Conservation (phyloP, 176 grass and related monocot species). For the Bothriochloa decipiens region DNA sequence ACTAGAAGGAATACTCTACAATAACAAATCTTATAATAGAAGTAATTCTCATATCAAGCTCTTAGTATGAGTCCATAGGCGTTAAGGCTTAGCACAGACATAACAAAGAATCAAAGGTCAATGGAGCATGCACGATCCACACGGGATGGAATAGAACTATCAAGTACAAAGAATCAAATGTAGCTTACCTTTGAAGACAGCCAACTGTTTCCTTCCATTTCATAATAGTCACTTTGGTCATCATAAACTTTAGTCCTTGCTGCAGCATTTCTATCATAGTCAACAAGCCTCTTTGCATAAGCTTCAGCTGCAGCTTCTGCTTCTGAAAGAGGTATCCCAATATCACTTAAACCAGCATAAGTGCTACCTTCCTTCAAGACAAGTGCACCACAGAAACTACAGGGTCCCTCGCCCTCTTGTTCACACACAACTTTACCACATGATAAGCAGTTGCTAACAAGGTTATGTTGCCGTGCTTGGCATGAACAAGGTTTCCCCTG, state of each 20-base stretch:
- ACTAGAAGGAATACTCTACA: conserved; percentile 4
- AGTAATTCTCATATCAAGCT: neutral
- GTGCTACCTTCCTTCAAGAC: conserved; percentile 94
- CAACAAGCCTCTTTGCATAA: conserved; percentile 93
- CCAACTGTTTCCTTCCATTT: conserved; percentile 99
- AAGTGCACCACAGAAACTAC: conserved; percentile 91
- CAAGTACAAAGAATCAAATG: conserved; percentile 36
- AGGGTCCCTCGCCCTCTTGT: conserved; percentile 97
- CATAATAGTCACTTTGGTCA: conserved; percentile 98
- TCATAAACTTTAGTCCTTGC: conserved; percentile 98
- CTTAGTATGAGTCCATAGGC: neutral
- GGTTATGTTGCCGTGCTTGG: conserved; percentile 86
- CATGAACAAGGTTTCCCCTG: conserved; percentile 94
- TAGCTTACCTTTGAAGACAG: conserved; percentile 73
- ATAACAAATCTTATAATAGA: conserved; percentile 12
- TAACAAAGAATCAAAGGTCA: conserved; percentile 9
- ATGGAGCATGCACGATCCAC: neutral
- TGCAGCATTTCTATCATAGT: conserved; percentile 90
- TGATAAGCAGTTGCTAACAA: conserved; percentile 96
- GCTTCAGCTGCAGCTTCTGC: conserved; percentile 82
- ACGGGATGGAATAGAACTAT: neutral
- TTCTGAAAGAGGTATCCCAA: conserved; percentile 72
- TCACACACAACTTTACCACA: conserved; percentile 98
- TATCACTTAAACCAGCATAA: conserved; percentile 94
- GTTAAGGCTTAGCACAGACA: neutral